Base-by-base conservation (phyloP, 2,329 filamentous ascomycete species). In the Chaetomium sp. region DNA sequence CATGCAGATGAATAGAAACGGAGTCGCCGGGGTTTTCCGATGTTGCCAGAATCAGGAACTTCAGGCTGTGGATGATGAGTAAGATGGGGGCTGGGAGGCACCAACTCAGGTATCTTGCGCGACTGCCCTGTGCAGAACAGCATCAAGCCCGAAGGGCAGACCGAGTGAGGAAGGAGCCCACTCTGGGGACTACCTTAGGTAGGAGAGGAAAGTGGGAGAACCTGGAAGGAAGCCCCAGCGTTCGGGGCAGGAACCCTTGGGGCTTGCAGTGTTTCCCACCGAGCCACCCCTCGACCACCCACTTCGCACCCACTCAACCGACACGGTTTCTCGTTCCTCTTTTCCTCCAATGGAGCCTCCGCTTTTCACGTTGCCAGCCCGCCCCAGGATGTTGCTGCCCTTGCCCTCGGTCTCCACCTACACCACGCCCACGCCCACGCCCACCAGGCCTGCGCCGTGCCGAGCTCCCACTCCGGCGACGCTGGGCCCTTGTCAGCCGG, bases 101-200 rank as follows among this genome's bases (percentile, higher is more conserved):
- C 47, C 47, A 57, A 16, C 25, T 33, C 60, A 29, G 29, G 60
- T 23, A 57, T 62, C 56, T 60, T 64, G 57, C 57, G 58, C 60
- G 53, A 53, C 57, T 67, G 60, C 60, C 60, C 63, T 38, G 53
- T 55, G 65, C 63, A 54, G 56, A 13, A 55, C 23, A 31, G 27
- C 31, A 16, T 57, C 54, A 56, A 54, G 47, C 61, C 66, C 49
- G 58, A 68, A 62, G 29, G 21, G 57, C 49, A 59, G 60, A 67
- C 65, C 67, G 63, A 67, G 62, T 62, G 62, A 65, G 64, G 62
- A 67, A 67, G 59, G 65, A 67, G 63, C 54, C 33, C 38, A n/a
- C 16, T 42, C 23, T 47, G 42, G 42, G 42, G 19, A 21, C 56
- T n/a, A n/a, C n/a, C n/a, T n/a, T n/a, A n/a, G n/a, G n/a, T 38